phyloP scores from a whole-genome alignment of 176 grass and related monocot species.

The Oryza glaberrima region DNA sequence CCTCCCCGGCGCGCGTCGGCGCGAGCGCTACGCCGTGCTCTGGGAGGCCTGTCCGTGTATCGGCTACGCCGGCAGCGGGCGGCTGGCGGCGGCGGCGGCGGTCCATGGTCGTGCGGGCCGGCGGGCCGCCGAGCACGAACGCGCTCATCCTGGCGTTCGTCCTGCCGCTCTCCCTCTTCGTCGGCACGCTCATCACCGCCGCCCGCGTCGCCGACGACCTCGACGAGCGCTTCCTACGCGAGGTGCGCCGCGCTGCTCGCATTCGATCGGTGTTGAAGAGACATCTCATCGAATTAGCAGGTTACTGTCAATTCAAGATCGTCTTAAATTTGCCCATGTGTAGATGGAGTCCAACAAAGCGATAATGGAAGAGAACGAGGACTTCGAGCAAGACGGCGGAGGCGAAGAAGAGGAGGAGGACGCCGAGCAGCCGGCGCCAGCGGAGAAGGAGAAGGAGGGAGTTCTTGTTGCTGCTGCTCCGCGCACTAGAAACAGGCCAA shows the following conservation, averaged over 20 bases:
- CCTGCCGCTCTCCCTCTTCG: constrained; percentile 79
- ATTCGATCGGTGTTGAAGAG: not conserved
- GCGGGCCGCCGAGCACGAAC: constrained; percentile 73
- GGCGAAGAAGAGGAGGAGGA: constrained; percentile 28
- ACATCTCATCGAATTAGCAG: too few relatives aligned
- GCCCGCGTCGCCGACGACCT: constrained; percentile 67
- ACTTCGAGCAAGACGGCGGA: constrained; percentile 8
- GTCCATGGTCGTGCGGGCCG: constrained; percentile 53
- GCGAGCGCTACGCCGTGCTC: not conserved
- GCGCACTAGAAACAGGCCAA: constrained; percentile 66
- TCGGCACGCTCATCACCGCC: constrained; percentile 70
- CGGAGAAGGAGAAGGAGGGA: constrained; percentile 38
- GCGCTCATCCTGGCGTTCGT: constrained; percentile 80
- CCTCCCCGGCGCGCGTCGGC: constrained; percentile 3
- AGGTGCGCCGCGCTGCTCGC: constrained; percentile 43
- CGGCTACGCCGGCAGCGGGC: not conserved
- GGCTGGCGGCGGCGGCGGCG: constrained; percentile 16
- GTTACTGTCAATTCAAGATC: too few relatives aligned
- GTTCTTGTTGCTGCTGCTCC: constrained; percentile 36
- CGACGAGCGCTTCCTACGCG: constrained; percentile 78
- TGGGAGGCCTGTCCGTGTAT: not conserved
- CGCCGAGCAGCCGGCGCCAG: not conserved
- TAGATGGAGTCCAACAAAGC: constrained; percentile 71
- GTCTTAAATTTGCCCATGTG: not conserved
- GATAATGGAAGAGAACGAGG: constrained; percentile 71